phyloP scores from a whole-genome alignment of 2,329 filamentous ascomycete species.

The Phaeosphaeriaceae sp. region DNA sequence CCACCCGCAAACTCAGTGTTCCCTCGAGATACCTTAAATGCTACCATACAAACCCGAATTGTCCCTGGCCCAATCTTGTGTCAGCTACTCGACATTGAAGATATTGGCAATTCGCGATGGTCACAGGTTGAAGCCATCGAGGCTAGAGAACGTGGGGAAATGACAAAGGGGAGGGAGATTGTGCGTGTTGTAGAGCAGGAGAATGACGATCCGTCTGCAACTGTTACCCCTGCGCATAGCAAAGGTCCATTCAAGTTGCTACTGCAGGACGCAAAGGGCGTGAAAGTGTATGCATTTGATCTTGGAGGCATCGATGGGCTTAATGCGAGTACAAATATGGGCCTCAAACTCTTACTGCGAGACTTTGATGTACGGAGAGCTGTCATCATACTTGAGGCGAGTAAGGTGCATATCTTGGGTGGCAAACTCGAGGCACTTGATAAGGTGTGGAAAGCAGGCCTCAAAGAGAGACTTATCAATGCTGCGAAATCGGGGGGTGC shows the following conservation, averaged over 20 bases:
- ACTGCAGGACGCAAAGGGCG: constrained; percentile 75
- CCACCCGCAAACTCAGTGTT: constrained; percentile 55
- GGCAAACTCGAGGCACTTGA: constrained; percentile 86
- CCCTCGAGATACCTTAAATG: constrained; percentile 64
- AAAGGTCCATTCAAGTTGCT: constrained; percentile 79
- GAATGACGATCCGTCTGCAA: constrained; percentile 46
- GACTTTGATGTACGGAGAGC: constrained; percentile 74
- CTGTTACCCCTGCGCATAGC: constrained; percentile 34
- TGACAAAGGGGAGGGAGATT: constrained; percentile 78
- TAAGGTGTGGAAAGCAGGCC: constrained; percentile 73
- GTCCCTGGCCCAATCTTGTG: constrained; percentile 71
- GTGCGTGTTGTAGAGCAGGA: constrained; percentile 70
- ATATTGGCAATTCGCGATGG: constrained; percentile 80
- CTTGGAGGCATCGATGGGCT: constrained; percentile 69
- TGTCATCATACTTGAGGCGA: constrained; percentile 76
- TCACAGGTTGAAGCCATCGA: constrained; percentile 86
- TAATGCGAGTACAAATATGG: constrained; percentile 72
- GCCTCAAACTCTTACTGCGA: constrained; percentile 78
- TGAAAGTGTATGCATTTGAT: constrained; percentile 76
- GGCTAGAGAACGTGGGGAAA: constrained; percentile 73
- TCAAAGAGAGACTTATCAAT: constrained; percentile 72
- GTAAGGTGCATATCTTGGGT: constrained; percentile 74
- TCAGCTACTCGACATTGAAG: constrained; percentile 86
- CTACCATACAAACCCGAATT: constrained; percentile 61
- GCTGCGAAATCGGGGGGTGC: constrained; percentile 51